These are phyloP conservation scores for Immersiporthe knoxdaviesiana DNA, from an alignment of 2,329 filamentous ascomycete species.

Conservation along the genomic window DNA sequence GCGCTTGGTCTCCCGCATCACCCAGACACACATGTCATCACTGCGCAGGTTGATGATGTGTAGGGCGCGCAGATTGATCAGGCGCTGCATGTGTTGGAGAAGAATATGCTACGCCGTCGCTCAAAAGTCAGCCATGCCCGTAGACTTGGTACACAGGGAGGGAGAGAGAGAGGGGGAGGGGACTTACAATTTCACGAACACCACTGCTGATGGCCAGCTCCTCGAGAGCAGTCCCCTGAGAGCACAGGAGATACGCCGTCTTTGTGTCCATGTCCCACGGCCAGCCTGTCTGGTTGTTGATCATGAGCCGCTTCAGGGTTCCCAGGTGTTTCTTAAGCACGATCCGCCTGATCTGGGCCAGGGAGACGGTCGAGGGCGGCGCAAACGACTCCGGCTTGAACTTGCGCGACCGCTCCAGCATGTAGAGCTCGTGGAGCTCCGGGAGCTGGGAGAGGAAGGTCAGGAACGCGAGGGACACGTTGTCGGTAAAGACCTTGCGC, in stretches of 20 bases:
- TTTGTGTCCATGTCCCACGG: constrained; percentile 63
- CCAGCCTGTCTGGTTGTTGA: constrained; percentile 58
- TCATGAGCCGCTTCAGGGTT: constrained; percentile 59
- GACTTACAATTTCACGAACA: constrained; percentile 57
- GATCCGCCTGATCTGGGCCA: constrained; percentile 61
- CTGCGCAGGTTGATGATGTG: constrained; percentile 59
- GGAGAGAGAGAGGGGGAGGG: background rate
- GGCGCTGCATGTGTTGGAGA: constrained; percentile 55
- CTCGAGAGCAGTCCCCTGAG: constrained; percentile 51
- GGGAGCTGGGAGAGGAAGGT: constrained; percentile 56
- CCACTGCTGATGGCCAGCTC: constrained; percentile 62
- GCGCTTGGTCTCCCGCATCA: constrained; percentile 59
- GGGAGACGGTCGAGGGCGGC: constrained; percentile 51
- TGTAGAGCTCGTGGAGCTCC: constrained; percentile 59
- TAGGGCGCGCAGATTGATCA: constrained; percentile 59
- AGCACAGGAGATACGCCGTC: constrained; percentile 57
- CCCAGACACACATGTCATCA: constrained; percentile 59
- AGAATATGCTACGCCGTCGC: constrained; percentile 54
- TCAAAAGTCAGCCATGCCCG: constrained; percentile 23
- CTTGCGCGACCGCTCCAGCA: constrained; percentile 58
- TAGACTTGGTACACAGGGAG: background rate
- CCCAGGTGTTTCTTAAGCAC: constrained; percentile 61
- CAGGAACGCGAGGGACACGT: constrained; percentile 60
- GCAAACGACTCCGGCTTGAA: constrained; percentile 58
- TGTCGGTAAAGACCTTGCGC: constrained; percentile 64